Conservation (phyloP, 305 asterid genomes). For the Rubia occidens region DNA sequence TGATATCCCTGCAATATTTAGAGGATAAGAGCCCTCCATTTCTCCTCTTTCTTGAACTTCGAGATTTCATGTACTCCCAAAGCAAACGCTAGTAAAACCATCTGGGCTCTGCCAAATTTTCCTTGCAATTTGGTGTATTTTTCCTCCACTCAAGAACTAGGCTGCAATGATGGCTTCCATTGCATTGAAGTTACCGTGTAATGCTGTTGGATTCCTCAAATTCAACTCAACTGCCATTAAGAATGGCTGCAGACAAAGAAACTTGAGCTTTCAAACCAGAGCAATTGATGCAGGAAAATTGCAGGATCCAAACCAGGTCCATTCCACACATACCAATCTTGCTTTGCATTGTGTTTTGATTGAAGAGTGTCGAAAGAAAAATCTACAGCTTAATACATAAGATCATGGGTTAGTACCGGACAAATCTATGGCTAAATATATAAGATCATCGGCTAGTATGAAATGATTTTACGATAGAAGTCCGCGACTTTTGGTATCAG, state of each 20-base stretch:
- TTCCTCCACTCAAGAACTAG: not conserved
- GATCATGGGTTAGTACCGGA: too few relatives aligned
- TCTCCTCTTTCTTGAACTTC: not conserved
- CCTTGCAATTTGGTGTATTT: too few relatives aligned
- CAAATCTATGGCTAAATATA: too few relatives aligned
- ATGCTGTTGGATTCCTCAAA: not conserved
- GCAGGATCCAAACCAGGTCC: conserved; percentile 12
- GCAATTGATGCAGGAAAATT: too few relatives aligned
- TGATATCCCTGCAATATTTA: not conserved
- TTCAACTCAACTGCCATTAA: conserved; percentile 4
- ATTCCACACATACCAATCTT: not conserved
- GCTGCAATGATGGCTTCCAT: not conserved
- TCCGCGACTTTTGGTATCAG: too few relatives aligned
- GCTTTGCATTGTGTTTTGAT: not conserved
- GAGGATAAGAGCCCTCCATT: not conserved
- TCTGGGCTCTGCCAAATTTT: too few relatives aligned
- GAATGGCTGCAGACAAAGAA: conserved; percentile 7
- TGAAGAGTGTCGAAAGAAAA: too few relatives aligned
- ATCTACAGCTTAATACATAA: too few relatives aligned
- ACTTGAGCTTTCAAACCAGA: not conserved
- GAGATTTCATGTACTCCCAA: not conserved
- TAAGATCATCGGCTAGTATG: too few relatives aligned
- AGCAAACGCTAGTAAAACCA: not conserved
- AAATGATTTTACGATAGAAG: too few relatives aligned
- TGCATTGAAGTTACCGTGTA: conserved; percentile 8